A percentile compares a stretch with the other conserved stretches of the same genome.
Conservation (phyloP, 257 asterid species). For the Nicotiana knightiana region DNA sequence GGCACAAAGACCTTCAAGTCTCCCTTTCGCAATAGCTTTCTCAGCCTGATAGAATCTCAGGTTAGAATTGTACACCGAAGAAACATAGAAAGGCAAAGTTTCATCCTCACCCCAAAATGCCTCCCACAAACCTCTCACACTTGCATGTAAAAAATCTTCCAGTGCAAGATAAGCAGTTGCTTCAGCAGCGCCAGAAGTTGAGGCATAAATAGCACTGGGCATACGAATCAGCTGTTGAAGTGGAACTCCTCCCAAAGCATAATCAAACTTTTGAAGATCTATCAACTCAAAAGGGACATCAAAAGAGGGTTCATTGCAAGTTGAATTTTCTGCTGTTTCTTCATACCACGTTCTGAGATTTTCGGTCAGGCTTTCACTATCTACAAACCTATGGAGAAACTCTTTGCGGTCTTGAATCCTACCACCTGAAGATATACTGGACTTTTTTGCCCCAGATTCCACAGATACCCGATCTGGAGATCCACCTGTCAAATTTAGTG, state of each 20-base stretch:
- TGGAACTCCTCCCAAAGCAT: constrained; percentile 81
- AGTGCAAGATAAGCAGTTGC: constrained; percentile 84
- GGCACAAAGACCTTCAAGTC: constrained; percentile 72
- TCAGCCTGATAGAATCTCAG: constrained; percentile 81
- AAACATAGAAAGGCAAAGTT: constrained; percentile 65
- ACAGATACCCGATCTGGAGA: constrained; percentile 72
- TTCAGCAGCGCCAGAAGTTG: constrained; percentile 59
- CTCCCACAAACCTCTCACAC: constrained; percentile 78
- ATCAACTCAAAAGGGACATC: constrained; percentile 86
- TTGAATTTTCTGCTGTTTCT: constrained; percentile 35
- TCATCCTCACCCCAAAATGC: constrained; percentile 86
- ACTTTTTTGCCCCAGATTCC: constrained; percentile 67
- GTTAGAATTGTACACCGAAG: constrained; percentile 59
- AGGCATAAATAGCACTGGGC: constrained; percentile 80
- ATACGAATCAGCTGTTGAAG: constrained; percentile 89
- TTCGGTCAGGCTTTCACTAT: constrained; percentile 45
- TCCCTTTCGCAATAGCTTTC: constrained; percentile 78
- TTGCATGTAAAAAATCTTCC: constrained; percentile 85
- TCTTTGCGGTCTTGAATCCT: constrained; percentile 63
- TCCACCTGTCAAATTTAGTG: constrained; percentile 38
- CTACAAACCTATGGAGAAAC: constrained; percentile 78
- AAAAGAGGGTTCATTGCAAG: constrained; percentile 26
- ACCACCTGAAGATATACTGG: constrained; percentile 69
- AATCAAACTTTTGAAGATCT: constrained; percentile 93
- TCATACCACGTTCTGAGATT: constrained; percentile 57